Evolutionary conservation across 768 basidiomycete genomes (phyloP).

Genomic region (Hypholoma fasciculare): DNA sequence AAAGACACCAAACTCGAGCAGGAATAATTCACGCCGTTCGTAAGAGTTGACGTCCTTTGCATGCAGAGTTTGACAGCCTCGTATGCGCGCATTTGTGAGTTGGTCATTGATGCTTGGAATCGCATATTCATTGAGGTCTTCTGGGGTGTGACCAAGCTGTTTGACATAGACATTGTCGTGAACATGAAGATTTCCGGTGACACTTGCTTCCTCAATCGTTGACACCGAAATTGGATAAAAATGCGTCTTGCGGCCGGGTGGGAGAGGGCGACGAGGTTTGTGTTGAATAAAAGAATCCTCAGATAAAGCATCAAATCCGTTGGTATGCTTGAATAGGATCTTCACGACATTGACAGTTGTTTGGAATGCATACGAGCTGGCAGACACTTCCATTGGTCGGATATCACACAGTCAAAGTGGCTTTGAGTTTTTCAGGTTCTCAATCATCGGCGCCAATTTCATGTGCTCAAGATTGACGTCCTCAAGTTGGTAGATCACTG

Average conservation of each 20-base stretch:
- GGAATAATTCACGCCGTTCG: conserved; percentile 21
- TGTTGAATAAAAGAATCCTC: too few relatives aligned
- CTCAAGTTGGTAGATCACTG: too few relatives aligned
- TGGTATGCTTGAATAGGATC: conserved; percentile 9
- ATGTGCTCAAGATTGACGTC: too few relatives aligned
- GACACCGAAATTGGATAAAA: conserved; percentile 18
- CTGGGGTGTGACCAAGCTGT: conserved; percentile 13
- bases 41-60: conserved; percentile 21
- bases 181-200: conserved; percentile 21
- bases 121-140: conserved; percentile 13
- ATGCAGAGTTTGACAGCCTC: conserved; percentile 13
- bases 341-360: conserved; percentile 6
- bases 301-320: too few relatives aligned
- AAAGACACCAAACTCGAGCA: conserved; percentile 31
- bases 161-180: conserved; percentile 19
- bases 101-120: conserved; percentile 23
- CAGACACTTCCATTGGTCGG: not conserved
- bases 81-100: conserved; percentile 19
- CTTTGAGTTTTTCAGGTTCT: not conserved
- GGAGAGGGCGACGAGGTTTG: conserved; percentile 3
- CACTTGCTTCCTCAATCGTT: conserved; percentile 27
- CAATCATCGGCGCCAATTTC: too few relatives aligned
- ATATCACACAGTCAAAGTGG: conserved; percentile 10
- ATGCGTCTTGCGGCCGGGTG: conserved; percentile 15
- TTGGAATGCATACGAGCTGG: not conserved